Base-by-base conservation (phyloP, 1,284 basidiomycete species). In the Ganoderma resinaceum region DNA sequence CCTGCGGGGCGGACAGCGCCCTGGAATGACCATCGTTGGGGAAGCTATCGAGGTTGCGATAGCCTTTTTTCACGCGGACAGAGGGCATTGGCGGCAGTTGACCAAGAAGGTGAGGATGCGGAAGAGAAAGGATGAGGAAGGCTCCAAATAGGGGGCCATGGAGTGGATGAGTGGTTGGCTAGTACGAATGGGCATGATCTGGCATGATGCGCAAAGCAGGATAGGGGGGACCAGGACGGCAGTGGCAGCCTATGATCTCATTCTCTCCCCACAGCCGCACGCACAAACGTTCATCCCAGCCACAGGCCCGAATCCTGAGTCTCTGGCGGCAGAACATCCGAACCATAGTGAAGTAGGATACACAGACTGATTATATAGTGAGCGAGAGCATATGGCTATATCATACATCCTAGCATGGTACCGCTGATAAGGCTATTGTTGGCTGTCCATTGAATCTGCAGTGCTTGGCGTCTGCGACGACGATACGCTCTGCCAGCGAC, bases 11-110 rank as follows among this genome's bases (percentile, higher is more conserved):
- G 58, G 64, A 57, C 61, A 65, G 61, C 60, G 70, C 65, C 57
- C 65, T 70, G 33, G 71, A 70, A 35, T 65, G 68, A 2, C 64
- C 66, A 26, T 18, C n/a, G 57, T 29, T 52, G 31, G n/a, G 58
- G 42, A 66, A 67, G 26, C 83, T 82, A 55, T 79, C 72, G 43
- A 87, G 78, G 49, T 78, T 79, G 23, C 82, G 78, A 75, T 87
- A 87, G 65, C 82, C 81, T 35, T 84, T 80, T 75, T 81, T 83
- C 38, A 91, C 82, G 73, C 87, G 82, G 59, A 91, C 84, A 59
- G 88, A 90, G 40, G 88, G 87, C 87, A 89, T 88, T 53, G n/a
- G 62, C 33, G 18, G 66, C 70, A 65, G 68, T 35, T 46, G 37
- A 58, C 37, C 37, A 3, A 57, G 63, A 61, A 46, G 62, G 62